Evolutionary conservation across 192 early-diverging fungal species (phyloP), one percentile per base, ranked within the genome.

Genomic region (Backusella luteola): DNA sequence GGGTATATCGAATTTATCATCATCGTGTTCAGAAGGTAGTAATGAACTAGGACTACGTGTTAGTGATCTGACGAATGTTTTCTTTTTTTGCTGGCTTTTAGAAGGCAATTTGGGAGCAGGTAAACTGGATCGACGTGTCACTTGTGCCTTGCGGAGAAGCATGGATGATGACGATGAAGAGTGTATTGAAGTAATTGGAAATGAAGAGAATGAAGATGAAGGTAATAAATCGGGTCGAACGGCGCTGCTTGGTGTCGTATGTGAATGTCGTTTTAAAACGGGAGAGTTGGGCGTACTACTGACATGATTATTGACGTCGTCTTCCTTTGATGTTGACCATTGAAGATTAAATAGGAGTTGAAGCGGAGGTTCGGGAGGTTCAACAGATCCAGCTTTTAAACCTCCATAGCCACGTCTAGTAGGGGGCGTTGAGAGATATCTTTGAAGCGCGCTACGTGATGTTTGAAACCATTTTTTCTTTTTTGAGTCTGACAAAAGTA

Each of bases 311-410:
- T 68, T 36, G 17, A 15, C 5, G n/a, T 68, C 34, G 7, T 19
- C 19, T 36, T 12, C 14, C 15, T 68, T 36, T 36, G 67, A 34
- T 9, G 67, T 68, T 69, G 68, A 69, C 68, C 68, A 69, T 14
- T 69, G 19, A 21, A 69, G 38, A 21, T 69, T 69, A 38, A 71
- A 49, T 49, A 71, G 44, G 70, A 71, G 70, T 34, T 71, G 70
- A 17, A 41, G 70, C 39, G 70, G 70, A 44, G 42, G 70, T 71
- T 71, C 17, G 14, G 70, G 70, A 17, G 70, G 70, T 49, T 71
- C 70, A 36, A 71, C 70, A 46, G 39, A 29, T 21, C 70, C 70
- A 29, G 70, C 42, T 34, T 49, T 71, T 44, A 71, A 34, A 42
- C 70, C 70, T 2, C 70, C 70, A 71, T 71, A 71, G 3, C 23